Base-by-base conservation (phyloP, 2,329 filamentous ascomycete genomes). In the Ascochyta clinopodiicola region DNA sequence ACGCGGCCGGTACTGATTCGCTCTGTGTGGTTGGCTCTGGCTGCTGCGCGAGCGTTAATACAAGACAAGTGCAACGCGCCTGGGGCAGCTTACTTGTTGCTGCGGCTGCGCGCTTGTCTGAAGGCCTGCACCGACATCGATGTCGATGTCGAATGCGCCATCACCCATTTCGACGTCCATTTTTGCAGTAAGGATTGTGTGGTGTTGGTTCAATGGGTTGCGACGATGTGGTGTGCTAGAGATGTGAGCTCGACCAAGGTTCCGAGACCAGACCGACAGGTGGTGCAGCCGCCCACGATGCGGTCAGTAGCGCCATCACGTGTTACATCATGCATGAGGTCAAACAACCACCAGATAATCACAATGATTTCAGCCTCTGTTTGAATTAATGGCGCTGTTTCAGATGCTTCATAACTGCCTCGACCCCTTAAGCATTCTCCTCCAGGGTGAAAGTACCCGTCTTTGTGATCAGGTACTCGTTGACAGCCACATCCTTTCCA, bases 401-500 rank as follows among this genome's bases (percentile, higher is more conserved):
- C 25, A 2, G 17, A 44, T 25, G 29, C 13, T 19, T 13, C 3
- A 13, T 9, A 32, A 6, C 37, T 22, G 19, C 10, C 1, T 19
- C 12, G 15, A 44, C 24, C 22, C 7, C 29, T 51, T 29, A 56
- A 13, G 52, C 37, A 17, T 51, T 51, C 22, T 65, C 68, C 45
- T 84, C 82, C 44, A 88, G 66, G 0, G 85, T 87, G 60, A 88
- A 75, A 0, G 86, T 88, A 8, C 86, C 86, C 0, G 86, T 88
- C 78, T 88, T 88, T 12, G 83, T 85, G 39, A 88, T 82, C 63
- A 86, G 56, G 63, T 86, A 88, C 69, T 88, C 86, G 39, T 81
- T 79, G 19, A 88, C 80, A 3, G 86, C 86, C 44, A 88, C 85
- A 59, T 88, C 85, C 72, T 87, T 88, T 15, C 86, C 86, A 29